A percentile compares a stretch with the other conserved stretches of the same genome.
These are phyloP conservation scores for Chrysoporthe deuterocubensis DNA, from an alignment of 2,329 filamentous ascomycete species.

Conservation along the genomic window DNA sequence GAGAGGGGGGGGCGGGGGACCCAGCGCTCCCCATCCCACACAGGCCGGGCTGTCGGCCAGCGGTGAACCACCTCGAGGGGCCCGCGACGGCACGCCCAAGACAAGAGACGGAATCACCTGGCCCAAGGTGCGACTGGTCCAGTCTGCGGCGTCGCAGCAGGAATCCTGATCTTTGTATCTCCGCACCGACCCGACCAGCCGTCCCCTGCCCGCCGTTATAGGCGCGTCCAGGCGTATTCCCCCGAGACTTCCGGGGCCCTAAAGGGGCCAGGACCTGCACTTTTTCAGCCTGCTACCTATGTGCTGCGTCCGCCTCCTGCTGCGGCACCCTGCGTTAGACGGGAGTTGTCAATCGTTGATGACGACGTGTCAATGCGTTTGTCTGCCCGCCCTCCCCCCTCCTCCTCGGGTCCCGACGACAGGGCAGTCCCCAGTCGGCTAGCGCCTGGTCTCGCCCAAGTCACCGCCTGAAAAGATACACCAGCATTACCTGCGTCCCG, in stretches of 20 bases:
- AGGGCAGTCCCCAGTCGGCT: neutral
- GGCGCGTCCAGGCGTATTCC: too few species aligned
- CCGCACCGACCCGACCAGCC: conserved; percentile 23
- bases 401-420: neutral
- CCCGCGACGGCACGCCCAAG: neutral
- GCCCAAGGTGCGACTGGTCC: neutral
- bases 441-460: neutral
- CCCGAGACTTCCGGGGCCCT: too few species aligned
- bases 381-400: too few species aligned
- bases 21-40: neutral
- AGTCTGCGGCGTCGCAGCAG: neutral
- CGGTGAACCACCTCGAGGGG: neutral
- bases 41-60: neutral
- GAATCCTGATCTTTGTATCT: too few species aligned
- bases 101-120: neutral
- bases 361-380: too few species aligned
- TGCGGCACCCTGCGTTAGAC: neutral
- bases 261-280: too few species aligned
- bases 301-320: neutral
- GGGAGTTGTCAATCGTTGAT: neutral
- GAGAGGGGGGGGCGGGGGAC: neutral
- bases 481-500: neutral
- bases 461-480: conserved; percentile 6
- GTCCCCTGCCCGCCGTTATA: conserved; percentile 10
- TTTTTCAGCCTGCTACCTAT: too few species aligned